These are phyloP conservation scores for Debaryomyces fabryi DNA, from an alignment of 1,139 yeast species.

Conservation along the genomic window DNA sequence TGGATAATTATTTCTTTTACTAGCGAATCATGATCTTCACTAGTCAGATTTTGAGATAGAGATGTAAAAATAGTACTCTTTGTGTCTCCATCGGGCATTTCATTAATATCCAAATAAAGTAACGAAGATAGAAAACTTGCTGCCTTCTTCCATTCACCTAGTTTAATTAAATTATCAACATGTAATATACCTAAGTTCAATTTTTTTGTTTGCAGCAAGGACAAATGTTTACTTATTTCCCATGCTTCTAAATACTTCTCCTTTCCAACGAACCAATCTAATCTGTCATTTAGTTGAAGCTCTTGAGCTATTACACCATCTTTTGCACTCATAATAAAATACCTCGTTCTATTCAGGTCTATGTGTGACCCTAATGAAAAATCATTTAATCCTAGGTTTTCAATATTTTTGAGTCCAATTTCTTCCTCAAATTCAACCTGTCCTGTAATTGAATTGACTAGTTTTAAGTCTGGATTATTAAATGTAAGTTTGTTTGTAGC, in stretches of 20 bases:
- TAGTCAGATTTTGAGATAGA: conserved; percentile 8
- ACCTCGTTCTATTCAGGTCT: conserved; percentile 39
- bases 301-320: conserved; percentile 82
- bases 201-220: conserved; percentile 49
- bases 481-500: conserved; percentile 30
- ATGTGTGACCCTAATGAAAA: conserved; percentile 62
- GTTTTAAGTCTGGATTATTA: conserved; percentile 67
- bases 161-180: conserved; percentile 55
- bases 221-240: conserved; percentile 64
- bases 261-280: conserved; percentile 69
- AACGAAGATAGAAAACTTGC: conserved; percentile 50
- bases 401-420: conserved; percentile 61
- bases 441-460: conserved; percentile 66
- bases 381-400: conserved; percentile 76
- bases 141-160: conserved; percentile 60
- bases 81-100: conserved; percentile 34
- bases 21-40: conserved; percentile 31
- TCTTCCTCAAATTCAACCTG: conserved; percentile 86
- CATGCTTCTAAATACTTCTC: conserved; percentile 69
- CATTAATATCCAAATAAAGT: conserved; percentile 32
- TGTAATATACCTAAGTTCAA: conserved; percentile 65
- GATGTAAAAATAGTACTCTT: conserved; percentile 31
- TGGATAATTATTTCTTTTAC: conserved; percentile 43
- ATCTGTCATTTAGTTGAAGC: conserved; percentile 64
- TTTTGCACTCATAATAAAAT: conserved; percentile 74